A percentile compares a stretch with the other conserved stretches of the same genome.
Evolutionary conservation across 2,329 filamentous ascomycete species (phyloP).

Genomic region (Arthrobotrys musiformis): DNA sequence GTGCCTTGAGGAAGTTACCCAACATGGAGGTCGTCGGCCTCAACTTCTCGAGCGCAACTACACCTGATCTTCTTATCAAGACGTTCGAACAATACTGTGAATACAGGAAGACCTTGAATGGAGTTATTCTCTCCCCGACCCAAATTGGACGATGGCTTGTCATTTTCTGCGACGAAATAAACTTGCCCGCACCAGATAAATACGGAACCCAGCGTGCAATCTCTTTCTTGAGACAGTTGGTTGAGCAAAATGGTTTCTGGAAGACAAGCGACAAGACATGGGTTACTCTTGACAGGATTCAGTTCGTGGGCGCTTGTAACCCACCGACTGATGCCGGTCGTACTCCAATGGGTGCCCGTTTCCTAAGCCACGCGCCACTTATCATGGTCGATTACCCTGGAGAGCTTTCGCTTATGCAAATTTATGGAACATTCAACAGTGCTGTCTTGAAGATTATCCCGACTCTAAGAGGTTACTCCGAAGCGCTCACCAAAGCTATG

Average conservation of each 20-base stretch:
- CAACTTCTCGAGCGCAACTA: slow-evolving; percentile 99
- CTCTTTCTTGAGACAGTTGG: slow-evolving; percentile 94
- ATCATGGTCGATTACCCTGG: slow-evolving; percentile 99
- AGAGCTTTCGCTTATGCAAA: slow-evolving; percentile 91
- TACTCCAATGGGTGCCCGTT: slow-evolving; percentile 90
- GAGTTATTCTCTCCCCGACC: slow-evolving; percentile 91
- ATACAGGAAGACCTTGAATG: slow-evolving; percentile 98
- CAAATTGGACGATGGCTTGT: slow-evolving; percentile 98
- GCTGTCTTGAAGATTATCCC: slow-evolving; percentile 97
- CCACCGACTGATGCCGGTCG: slow-evolving; percentile 96
- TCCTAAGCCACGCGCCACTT: slow-evolving; percentile 95
- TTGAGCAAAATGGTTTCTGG: slow-evolving; percentile 99
- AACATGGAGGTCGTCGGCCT: slow-evolving; percentile 99
- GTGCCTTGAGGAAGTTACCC: slow-evolving; percentile 91
- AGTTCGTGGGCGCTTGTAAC: slow-evolving; percentile 99
- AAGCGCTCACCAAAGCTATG: slow-evolving; percentile 95
- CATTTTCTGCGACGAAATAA: slow-evolving; percentile 99
- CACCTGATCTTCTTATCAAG: slow-evolving; percentile 96
- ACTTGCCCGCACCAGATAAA: slow-evolving; percentile 94
- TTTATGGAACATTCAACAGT: slow-evolving; percentile 97
- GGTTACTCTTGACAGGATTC: slow-evolving; percentile 96
- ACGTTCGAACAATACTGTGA: slow-evolving; percentile 99
- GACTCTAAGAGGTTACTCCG: slow-evolving; percentile 91
- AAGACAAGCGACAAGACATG: slow-evolving; percentile 95
- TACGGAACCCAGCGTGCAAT: slow-evolving; percentile 98